Conservation (phyloP, 345 rosid genomes). For the Populus simonii region DNA sequence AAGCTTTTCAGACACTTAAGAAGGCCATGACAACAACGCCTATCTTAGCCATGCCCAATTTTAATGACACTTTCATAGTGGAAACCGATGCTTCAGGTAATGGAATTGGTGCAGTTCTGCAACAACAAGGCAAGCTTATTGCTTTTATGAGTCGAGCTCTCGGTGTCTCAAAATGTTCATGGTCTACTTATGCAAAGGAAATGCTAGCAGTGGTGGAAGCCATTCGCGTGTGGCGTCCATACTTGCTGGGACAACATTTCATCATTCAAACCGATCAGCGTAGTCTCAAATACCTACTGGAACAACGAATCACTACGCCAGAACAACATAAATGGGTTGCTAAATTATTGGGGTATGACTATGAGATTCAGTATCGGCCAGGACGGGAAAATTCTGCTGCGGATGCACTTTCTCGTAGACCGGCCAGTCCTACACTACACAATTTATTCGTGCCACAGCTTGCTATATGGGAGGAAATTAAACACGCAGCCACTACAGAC, state of each 20-base stretch:
- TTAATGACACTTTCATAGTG: not conserved
- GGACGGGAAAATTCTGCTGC: not conserved
- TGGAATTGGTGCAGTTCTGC: not conserved
- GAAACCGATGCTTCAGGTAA: not conserved
- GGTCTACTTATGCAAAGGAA: conserved; percentile 4
- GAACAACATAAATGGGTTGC: not conserved
- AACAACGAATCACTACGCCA: not conserved
- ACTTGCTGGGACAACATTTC: not conserved
- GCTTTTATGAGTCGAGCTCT: no score
- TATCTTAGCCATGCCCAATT: not conserved
- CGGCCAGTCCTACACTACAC: no score
- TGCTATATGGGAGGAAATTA: no score
- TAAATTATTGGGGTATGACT: not conserved
- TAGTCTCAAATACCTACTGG: not conserved
- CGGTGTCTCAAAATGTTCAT: no score
- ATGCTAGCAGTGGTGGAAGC: not conserved
- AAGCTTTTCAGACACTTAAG: not conserved
- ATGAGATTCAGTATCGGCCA: not conserved
- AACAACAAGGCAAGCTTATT: no score
- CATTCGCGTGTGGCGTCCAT: not conserved
- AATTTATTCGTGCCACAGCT: no score
- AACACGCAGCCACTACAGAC: no score
- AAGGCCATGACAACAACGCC: not conserved
- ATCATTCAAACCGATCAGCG: not conserved
- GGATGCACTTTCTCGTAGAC: no score